phyloP scores from a whole-genome alignment of 176 grass and related monocot species.

The Lolium multiflorum region DNA sequence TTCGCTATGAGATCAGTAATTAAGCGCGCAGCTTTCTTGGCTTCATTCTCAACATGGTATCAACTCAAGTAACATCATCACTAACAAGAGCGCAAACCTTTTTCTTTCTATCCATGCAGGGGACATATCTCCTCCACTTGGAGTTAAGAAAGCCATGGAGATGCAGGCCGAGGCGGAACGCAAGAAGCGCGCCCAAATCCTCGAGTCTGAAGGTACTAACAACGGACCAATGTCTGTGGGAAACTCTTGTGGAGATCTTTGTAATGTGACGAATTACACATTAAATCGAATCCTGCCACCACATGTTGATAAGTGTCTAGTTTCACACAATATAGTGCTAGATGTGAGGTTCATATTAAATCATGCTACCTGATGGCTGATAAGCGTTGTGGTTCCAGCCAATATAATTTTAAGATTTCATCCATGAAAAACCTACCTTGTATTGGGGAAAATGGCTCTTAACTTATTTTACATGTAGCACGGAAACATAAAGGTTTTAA shows the following conservation, averaged over 20 bases:
- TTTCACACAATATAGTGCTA: background rate
- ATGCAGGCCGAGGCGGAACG: constrained; percentile 98
- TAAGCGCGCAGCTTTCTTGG: constrained; percentile 20
- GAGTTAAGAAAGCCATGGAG: constrained; percentile 96
- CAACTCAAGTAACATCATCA: background rate
- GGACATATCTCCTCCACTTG: constrained; percentile 90
- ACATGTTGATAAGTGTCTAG: background rate
- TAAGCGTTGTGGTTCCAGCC: no score
- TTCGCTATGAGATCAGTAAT: constrained; percentile 99
- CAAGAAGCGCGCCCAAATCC: constrained; percentile 92
- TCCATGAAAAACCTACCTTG: background rate
- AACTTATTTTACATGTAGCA: background rate
- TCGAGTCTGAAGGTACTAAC: constrained; percentile 80
- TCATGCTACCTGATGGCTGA: background rate
- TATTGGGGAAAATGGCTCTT: no score
- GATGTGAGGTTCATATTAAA: background rate
- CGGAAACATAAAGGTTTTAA: background rate
- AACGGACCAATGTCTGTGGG: background rate
- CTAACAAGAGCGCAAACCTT: no score
- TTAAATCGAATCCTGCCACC: background rate
- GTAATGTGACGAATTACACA: background rate
- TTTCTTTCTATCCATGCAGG: constrained; percentile 39
- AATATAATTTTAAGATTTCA: background rate
- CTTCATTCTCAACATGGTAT: background rate
- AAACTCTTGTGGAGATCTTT: background rate